Evolutionary conservation across 768 basidiomycete species (phyloP).

Genomic region (Epithele typhae): DNA sequence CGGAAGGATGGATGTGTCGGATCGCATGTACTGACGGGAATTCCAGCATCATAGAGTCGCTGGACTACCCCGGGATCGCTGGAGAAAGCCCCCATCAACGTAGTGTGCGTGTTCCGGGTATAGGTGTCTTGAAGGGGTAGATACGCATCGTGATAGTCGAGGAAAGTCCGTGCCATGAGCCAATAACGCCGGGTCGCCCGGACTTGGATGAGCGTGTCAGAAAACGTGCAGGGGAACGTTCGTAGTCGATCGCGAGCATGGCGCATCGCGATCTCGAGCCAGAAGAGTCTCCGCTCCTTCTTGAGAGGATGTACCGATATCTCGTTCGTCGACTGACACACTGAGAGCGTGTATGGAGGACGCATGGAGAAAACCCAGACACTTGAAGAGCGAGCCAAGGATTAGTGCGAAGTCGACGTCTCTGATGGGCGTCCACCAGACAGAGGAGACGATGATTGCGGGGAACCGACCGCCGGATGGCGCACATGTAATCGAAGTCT

Average conservation of each 20-base stretch:
- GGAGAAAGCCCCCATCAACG: not conserved
- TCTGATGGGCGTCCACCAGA: not conserved
- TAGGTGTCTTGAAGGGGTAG: not conserved
- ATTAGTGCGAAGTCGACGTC: not conserved
- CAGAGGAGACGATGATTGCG: not conserved
- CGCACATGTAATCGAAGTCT: not conserved
- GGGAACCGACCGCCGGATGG: not conserved
- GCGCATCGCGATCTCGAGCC: not conserved
- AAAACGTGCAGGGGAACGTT: not conserved
- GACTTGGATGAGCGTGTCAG: not conserved
- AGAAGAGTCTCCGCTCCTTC: not conserved
- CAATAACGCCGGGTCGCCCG: not conserved
- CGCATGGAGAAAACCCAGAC: not conserved
- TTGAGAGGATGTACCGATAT: not conserved
- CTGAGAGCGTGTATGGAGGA: not conserved
- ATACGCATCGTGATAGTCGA: not conserved
- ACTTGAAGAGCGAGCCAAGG: not conserved
- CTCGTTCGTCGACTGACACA: not conserved
- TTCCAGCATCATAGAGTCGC: not conserved
- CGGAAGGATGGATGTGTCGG: not conserved
- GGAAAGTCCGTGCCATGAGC: not conserved
- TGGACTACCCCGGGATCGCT: not conserved
- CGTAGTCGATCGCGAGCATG: not conserved
- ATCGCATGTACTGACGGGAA: conserved; percentile 1
- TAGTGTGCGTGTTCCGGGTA: no score